These are phyloP conservation scores for Fraxinus sp. DNA, from an alignment of 305 asterid species.

Conservation along the genomic window DNA sequence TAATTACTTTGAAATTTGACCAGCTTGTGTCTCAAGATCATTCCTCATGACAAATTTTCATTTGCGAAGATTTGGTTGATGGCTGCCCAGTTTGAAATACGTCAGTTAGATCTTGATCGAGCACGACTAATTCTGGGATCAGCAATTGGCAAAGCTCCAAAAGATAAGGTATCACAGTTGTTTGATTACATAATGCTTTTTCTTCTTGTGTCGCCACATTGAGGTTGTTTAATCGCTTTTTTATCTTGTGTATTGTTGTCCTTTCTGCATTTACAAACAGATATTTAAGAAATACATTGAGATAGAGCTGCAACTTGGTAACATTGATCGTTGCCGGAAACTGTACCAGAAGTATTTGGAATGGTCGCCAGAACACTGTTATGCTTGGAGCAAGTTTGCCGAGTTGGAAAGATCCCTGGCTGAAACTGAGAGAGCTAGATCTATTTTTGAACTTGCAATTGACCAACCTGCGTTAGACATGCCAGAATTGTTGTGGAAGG, in stretches of 20 bases:
- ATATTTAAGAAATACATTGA: constrained; percentile 90
- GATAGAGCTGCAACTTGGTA: constrained; percentile 86
- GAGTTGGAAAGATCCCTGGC: constrained; percentile 76
- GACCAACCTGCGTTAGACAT: constrained; percentile 90
- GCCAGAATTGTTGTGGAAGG: constrained; percentile 98
- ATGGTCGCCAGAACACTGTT: constrained; percentile 91
- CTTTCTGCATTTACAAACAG: constrained; percentile 38
- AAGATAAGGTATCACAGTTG: constrained; percentile 61
- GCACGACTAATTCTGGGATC: constrained; percentile 75
- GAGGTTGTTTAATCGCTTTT: constrained; percentile 11
- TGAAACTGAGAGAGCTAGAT: constrained; percentile 82
- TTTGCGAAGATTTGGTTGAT: constrained; percentile 80
- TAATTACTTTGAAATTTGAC: constrained; percentile 20
- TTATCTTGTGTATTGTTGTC: background rate
- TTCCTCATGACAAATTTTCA: constrained; percentile 71
- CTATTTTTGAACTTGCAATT: constrained; percentile 86
- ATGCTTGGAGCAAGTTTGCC: constrained; percentile 91
- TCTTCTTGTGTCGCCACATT: constrained; percentile 8
- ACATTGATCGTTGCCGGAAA: constrained; percentile 80
- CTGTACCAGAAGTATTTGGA: constrained; percentile 79
- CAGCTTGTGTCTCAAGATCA: constrained; percentile 63
- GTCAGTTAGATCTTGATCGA: constrained; percentile 64
- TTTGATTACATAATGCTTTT: background rate
- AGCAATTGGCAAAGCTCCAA: constrained; percentile 91
- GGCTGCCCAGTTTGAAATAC: constrained; percentile 82